Percentiles rank a stretch among this genome's conserved stretches.
These are phyloP conservation scores for Warburgia ugandensis DNA, from an alignment of 164 flowering plant genomes.

Conservation along the genomic window DNA sequence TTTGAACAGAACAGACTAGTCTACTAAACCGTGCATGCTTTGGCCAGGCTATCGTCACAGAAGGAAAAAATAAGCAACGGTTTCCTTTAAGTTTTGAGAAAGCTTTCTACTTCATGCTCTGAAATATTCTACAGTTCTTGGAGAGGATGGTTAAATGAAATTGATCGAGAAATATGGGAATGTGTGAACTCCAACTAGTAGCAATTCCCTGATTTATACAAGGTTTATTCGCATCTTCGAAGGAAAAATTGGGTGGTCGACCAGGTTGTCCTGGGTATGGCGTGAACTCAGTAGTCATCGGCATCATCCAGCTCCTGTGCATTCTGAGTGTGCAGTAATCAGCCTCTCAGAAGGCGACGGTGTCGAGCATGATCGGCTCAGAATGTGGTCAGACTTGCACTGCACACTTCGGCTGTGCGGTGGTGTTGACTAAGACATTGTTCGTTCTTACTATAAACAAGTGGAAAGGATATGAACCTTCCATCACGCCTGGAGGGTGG, in stretches of 20 bases:
- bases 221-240: slow-evolving; percentile 67
- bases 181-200: slow-evolving; percentile 32
- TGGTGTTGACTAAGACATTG: slow-evolving; percentile 70
- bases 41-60: slow-evolving; percentile 39
- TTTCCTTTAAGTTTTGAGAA: slow-evolving; percentile 56
- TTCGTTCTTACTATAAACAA: slow-evolving; percentile 36
- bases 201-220: slow-evolving; percentile 39
- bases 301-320: slow-evolving; percentile 68
- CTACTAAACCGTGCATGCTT: slow-evolving; percentile 49
- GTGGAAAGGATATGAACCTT: slow-evolving; percentile 14
- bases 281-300: slow-evolving; percentile 68
- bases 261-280: slow-evolving; percentile 71
- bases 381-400: slow-evolving; percentile 63
- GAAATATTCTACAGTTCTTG: slow-evolving; percentile 34
- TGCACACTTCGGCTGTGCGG: slow-evolving; percentile 56
- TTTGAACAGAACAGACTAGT: slow-evolving; percentile 28
- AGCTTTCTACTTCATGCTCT: slow-evolving; percentile 48
- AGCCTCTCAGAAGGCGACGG: slow-evolving; percentile 33
- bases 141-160: slow-evolving; percentile 18
- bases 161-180: slow-evolving; percentile 43
- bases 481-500: slow-evolving; percentile 39
- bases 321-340: slow-evolving; percentile 68
- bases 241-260: slow-evolving; percentile 73
- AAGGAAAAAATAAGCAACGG: slow-evolving; percentile 52
- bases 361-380: slow-evolving; percentile 29